Conservation (phyloP, 495 filamentous ascomycete species). For the Podospora didyma region DNA sequence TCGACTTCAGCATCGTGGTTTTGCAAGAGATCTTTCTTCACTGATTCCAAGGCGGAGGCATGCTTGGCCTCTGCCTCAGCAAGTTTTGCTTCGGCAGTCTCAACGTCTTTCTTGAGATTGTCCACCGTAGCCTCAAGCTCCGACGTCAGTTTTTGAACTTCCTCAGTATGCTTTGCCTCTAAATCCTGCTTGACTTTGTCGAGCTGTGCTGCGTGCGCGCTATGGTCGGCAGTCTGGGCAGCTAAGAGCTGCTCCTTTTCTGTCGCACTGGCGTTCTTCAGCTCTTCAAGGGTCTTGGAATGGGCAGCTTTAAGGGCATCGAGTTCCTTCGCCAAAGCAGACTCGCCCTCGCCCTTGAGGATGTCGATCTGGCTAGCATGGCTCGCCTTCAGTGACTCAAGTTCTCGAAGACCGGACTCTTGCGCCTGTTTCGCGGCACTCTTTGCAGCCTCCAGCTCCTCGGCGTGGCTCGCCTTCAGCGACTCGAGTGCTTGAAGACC, state of each 20-base stretch:
- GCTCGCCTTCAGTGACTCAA: constrained; percentile 43
- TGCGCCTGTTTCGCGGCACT: constrained; percentile 32
- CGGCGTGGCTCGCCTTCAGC: constrained; percentile 41
- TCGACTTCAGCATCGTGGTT: constrained; percentile 45
- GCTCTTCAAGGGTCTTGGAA: constrained; percentile 18
- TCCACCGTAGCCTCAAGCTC: constrained; percentile 18
- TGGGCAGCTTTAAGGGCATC: constrained; percentile 39
- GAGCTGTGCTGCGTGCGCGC: constrained; percentile 23
- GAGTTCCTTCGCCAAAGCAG: constrained; percentile 33
- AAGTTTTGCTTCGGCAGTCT: constrained; percentile 34
- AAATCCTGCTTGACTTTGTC: constrained; percentile 23
- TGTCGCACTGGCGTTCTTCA: constrained; percentile 15
- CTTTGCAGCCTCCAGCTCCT: constrained; percentile 42
- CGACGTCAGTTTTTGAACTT: constrained; percentile 20
- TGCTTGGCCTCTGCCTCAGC: constrained; percentile 37
- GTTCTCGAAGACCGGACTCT: constrained; percentile 31
- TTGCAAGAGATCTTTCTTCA: constrained; percentile 42
- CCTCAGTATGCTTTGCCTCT: constrained; percentile 22
- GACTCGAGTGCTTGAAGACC: constrained; percentile 37
- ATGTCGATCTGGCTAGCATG: constrained; percentile 44
- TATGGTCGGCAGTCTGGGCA: constrained; percentile 23
- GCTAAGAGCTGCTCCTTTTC: constrained; percentile 33
- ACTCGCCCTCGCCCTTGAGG: constrained; percentile 36
- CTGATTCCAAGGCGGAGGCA: constrained; percentile 32
- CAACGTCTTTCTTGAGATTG: constrained; percentile 31